These are phyloP conservation scores for Lactuca saligna DNA, from an alignment of 129 eudicot species.

Conservation along the genomic window DNA sequence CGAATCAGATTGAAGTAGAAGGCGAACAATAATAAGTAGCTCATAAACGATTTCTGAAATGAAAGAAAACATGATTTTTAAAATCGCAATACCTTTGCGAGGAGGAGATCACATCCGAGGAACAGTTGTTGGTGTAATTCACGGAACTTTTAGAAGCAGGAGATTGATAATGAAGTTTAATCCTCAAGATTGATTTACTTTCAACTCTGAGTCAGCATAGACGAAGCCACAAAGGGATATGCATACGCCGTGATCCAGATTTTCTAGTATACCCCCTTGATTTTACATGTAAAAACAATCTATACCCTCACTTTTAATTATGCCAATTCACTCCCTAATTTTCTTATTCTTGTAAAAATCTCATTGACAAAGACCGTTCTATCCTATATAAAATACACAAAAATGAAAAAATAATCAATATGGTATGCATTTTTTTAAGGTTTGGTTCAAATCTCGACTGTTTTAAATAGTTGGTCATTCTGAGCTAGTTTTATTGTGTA, in stretches of 20 bases:
- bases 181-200: constrained; percentile 25
- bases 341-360: neutral
- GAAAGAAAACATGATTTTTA: neutral
- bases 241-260: constrained; percentile 19
- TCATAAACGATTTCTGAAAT: neutral
- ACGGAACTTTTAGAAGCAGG: constrained; percentile 3
- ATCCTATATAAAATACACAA: too few relatives aligned
- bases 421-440: too few relatives aligned
- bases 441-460: too few relatives aligned
- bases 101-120: constrained; percentile 32
- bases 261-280: constrained; percentile 12
- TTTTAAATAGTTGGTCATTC: too few relatives aligned
- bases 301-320: neutral
- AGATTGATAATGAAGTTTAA: constrained; percentile 24
- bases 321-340: neutral
- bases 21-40: neutral
- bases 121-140: constrained; percentile 12
- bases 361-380: too few relatives aligned
- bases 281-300: constrained; percentile 1
- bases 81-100: constrained; percentile 13
- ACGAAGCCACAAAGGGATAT: constrained; percentile 29
- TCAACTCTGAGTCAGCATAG: constrained; percentile 42
- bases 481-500: too few relatives aligned
- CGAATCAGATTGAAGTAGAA: constrained; percentile 9
- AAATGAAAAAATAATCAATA: too few relatives aligned